A percentile compares a stretch with the other conserved stretches of the same genome.
Evolutionary conservation across 345 rosid species (phyloP).

Genomic region (Eucalyptus pauciflora): DNA sequence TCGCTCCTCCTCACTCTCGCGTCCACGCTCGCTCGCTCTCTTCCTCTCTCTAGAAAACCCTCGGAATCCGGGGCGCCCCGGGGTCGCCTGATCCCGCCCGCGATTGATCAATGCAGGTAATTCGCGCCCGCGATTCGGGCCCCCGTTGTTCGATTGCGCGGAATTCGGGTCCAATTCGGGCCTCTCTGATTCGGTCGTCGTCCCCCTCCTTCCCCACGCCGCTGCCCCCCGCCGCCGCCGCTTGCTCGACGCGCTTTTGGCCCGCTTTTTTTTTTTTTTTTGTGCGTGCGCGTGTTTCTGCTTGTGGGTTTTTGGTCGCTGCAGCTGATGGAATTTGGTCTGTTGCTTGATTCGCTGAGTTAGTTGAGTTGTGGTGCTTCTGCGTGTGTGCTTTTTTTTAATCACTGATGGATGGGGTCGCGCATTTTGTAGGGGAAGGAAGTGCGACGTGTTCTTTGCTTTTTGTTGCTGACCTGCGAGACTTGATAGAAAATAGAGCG

Average conservation of each 20-base stretch:
- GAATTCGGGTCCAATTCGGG: background rate
- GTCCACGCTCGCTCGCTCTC: background rate
- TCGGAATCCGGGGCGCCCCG: background rate
- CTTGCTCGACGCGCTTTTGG: background rate
- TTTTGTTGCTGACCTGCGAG: background rate
- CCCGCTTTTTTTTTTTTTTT: background rate
- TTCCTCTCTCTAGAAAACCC: background rate
- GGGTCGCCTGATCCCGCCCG: slow-evolving; percentile 4
- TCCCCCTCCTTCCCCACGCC: background rate
- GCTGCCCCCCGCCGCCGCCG: background rate
- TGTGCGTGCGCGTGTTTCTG: background rate
- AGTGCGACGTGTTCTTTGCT: background rate
- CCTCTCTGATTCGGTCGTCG: background rate
- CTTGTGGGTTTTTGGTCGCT: background rate
- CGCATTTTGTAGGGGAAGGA: background rate
- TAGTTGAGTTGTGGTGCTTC: background rate
- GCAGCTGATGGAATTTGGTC: background rate
- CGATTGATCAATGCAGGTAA: slow-evolving; percentile 33
- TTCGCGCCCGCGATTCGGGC: background rate
- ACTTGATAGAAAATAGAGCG: background rate
- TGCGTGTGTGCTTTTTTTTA: background rate
- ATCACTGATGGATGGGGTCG: background rate
- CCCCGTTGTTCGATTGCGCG: background rate
- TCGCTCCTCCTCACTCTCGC: background rate
- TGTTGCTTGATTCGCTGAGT: background rate